A percentile compares a stretch with the other conserved stretches of the same genome.
These are phyloP conservation scores for Mycena galopus DNA, from an alignment of 768 basidiomycete genomes.

Conservation along the genomic window DNA sequence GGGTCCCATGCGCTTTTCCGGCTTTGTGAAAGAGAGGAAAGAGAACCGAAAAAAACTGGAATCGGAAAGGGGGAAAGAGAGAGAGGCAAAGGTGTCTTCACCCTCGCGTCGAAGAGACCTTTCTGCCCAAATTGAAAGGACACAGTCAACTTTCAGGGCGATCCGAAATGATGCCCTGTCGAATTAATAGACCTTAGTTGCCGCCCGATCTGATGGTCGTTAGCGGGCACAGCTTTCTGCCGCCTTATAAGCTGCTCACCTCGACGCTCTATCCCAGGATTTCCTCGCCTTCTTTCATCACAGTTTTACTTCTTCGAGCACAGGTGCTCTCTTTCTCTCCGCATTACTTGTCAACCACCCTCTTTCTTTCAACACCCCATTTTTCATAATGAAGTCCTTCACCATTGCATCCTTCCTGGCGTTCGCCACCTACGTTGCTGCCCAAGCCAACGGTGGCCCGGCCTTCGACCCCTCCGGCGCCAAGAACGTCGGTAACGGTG, in stretches of 20 bases:
- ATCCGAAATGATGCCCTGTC: not conserved
- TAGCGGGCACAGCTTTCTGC: not conserved
- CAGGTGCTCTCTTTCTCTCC: conserved; percentile 22
- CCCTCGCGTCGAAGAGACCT: not conserved
- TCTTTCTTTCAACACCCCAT: not conserved
- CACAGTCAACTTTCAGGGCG: not conserved
- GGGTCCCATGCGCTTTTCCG: not conserved
- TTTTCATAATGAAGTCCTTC: conserved; percentile 31
- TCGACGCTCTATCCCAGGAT: not conserved
- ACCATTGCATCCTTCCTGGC: conserved; percentile 18
- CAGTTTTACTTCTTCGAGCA: conserved; percentile 28
- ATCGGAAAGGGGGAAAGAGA: not conserved
- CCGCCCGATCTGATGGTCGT: not conserved
- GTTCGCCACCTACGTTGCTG: conserved; percentile 19
- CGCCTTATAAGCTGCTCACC: not conserved
- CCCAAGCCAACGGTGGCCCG: conserved; percentile 27
- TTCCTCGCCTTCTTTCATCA: conserved; percentile 31
- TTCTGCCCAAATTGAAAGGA: not conserved
- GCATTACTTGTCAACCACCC: conserved; percentile 19
- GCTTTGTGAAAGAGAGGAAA: not conserved
- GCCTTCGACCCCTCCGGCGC: conserved; percentile 23
- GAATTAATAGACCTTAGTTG: not conserved
- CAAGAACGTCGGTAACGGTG: conserved; percentile 28
- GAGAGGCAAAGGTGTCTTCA: not conserved
- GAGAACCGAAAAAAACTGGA: not conserved